Percentiles rank a stretch among this genome's conserved stretches.
Conservation (phyloP, 106 monocot species). For the Platanthera guangdongensis region DNA sequence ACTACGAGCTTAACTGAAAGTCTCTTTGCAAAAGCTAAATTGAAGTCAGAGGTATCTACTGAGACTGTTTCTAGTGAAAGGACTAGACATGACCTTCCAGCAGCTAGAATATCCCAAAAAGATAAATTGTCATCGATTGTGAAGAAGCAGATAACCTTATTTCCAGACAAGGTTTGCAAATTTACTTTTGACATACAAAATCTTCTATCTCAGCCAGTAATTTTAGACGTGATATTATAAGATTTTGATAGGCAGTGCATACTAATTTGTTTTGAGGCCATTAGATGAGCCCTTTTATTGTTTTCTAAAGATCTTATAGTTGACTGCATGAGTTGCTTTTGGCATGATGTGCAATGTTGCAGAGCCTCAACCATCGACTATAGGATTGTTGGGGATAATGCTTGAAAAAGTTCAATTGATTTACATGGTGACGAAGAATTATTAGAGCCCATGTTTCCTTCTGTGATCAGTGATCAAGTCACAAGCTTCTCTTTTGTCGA, state of each 20-base stretch:
- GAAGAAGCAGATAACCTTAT: constrained; percentile 43
- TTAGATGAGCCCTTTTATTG: neutral
- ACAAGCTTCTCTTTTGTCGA: too few relatives aligned
- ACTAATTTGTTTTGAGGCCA: neutral
- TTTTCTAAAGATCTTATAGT: neutral
- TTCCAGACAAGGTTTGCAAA: constrained; percentile 84
- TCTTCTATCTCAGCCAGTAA: neutral
- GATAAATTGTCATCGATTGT: constrained; percentile 28
- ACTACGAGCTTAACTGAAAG: constrained; percentile 60
- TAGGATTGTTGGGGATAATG: too few relatives aligned
- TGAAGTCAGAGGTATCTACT: constrained; percentile 15
- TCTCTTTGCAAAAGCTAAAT: constrained; percentile 32
- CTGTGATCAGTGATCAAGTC: too few relatives aligned
- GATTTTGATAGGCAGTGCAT: neutral
- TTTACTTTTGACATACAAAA: neutral
- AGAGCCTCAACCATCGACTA: too few relatives aligned
- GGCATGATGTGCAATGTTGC: too few relatives aligned
- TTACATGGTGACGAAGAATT: too few relatives aligned
- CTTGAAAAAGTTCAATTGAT: too few relatives aligned
- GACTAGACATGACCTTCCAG: constrained; percentile 15
- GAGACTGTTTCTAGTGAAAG: constrained; percentile 17
- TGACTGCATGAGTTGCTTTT: too few relatives aligned
- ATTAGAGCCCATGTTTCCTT: too few relatives aligned
- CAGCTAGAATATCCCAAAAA: constrained; percentile 29
- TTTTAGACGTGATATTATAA: neutral